phyloP scores from a whole-genome alignment of 352 stramenopile species.

The Globisporangium mamillatum region DNA sequence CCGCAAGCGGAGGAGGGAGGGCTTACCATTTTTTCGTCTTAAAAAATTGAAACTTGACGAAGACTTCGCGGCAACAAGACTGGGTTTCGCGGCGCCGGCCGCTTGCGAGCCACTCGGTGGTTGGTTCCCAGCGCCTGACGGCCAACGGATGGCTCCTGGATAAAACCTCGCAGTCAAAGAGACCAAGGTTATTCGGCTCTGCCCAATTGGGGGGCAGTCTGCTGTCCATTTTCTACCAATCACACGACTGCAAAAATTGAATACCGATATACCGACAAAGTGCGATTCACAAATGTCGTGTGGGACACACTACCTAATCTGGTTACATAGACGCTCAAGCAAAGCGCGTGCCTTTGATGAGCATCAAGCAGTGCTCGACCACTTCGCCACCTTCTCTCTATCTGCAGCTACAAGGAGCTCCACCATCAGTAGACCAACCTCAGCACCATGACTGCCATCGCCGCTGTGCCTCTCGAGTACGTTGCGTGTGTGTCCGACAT shows the following conservation, averaged over 20 bases:
- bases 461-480: conserved; percentile 13
- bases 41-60: conserved; percentile 87
- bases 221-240: no score
- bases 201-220: not conserved
- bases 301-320: not conserved
- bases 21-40: conserved; percentile 87
- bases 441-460: conserved; percentile 8
- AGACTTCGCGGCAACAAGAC: conserved; percentile 78
- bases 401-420: not conserved
- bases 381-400: not conserved
- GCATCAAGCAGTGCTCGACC: not conserved
- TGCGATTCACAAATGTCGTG: not conserved
- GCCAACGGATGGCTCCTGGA: not conserved
- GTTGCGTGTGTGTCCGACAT: not conserved
- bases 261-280: not conserved
- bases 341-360: conserved; percentile 6
- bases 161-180: not conserved
- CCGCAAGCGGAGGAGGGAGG: conserved; percentile 1
- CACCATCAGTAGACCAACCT: not conserved
- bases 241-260: not conserved
- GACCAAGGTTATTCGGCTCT: not conserved
- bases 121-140: conserved; percentile 46
- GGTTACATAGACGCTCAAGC: not conserved
- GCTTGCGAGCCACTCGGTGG: conserved; percentile 21
- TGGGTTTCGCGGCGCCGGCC: conserved; percentile 24